Evolutionary conservation across 768 basidiomycete species (phyloP).

Genomic region (Asterophora parasitica): DNA sequence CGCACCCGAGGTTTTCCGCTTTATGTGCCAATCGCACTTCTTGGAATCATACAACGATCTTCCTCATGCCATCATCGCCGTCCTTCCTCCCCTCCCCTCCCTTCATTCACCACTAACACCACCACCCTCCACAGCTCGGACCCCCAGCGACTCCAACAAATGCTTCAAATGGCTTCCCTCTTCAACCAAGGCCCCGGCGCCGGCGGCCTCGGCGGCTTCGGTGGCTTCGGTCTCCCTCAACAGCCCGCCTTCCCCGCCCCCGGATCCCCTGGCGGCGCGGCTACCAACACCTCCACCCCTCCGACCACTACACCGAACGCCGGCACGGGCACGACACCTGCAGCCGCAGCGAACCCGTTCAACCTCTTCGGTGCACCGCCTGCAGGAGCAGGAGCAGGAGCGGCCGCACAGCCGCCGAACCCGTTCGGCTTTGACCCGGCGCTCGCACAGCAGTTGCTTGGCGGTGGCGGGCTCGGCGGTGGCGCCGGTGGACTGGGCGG

Average conservation of each 20-base stretch:
- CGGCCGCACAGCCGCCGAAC: conserved; percentile 22
- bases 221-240: too few species aligned
- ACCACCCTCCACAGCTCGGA: conserved; percentile 45
- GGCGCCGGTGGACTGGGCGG: conserved; percentile 20
- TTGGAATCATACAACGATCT: too few species aligned
- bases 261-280: conserved; percentile 43
- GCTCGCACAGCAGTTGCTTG: conserved; percentile 41
- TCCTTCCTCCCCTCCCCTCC: not conserved
- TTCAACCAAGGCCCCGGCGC: conserved; percentile 30
- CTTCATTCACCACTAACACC: not conserved
- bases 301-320: conserved; percentile 20
- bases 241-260: conserved; percentile 50
- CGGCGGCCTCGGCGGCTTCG: conserved; percentile 21
- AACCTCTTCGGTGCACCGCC: conserved; percentile 16
- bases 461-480: conserved; percentile 18
- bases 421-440: conserved; percentile 38
- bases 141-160: conserved; percentile 68
- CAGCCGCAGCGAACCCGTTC: conserved; percentile 21
- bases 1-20: too few species aligned
- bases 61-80: too few species aligned
- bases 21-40: too few species aligned
- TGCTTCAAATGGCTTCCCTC: conserved; percentile 68
- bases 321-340: conserved; percentile 5
- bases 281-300: conserved; percentile 8
- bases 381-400: conserved; percentile 19